Percentiles rank a stretch among this genome's conserved stretches.
Conservation (phyloP, 345 rosid species). For the Eucalyptus globulus region DNA sequence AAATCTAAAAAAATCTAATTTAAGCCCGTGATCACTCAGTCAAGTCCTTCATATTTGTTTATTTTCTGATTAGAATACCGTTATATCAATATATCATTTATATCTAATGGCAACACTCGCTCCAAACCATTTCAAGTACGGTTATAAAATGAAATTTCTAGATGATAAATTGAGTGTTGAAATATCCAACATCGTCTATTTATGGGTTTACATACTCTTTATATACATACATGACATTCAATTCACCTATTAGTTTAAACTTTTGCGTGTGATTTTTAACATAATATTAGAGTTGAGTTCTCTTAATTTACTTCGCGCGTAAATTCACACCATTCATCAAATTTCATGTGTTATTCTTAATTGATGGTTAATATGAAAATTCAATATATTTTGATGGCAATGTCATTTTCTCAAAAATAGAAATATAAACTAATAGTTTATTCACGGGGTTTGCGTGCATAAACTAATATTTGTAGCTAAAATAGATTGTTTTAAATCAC, state of each 20-base stretch:
- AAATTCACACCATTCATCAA: neutral
- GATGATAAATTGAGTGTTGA: neutral
- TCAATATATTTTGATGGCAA: too few species aligned
- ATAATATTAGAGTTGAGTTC: neutral
- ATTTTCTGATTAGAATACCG: neutral
- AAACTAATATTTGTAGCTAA: neutral
- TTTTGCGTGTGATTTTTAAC: too few species aligned
- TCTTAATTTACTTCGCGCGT: neutral
- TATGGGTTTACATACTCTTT: neutral
- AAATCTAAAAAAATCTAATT: neutral
- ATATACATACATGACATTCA: too few species aligned
- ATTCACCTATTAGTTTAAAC: neutral
- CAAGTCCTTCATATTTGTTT: neutral
- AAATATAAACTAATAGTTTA: too few species aligned
- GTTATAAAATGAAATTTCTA: neutral
- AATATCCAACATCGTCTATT: too few species aligned
- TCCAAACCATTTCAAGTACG: neutral
- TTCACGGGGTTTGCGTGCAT: neutral
- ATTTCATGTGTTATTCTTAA: neutral
- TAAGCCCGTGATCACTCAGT: neutral
- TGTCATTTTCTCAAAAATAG: too few species aligned
- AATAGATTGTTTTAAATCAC: neutral
- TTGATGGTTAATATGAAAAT: neutral
- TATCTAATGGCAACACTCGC: neutral
- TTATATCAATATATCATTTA: neutral